A percentile compares a stretch with the other conserved stretches of the same genome.
Conservation (phyloP, 805 yeast genomes). For the Saccharomycopsis amapae region DNA sequence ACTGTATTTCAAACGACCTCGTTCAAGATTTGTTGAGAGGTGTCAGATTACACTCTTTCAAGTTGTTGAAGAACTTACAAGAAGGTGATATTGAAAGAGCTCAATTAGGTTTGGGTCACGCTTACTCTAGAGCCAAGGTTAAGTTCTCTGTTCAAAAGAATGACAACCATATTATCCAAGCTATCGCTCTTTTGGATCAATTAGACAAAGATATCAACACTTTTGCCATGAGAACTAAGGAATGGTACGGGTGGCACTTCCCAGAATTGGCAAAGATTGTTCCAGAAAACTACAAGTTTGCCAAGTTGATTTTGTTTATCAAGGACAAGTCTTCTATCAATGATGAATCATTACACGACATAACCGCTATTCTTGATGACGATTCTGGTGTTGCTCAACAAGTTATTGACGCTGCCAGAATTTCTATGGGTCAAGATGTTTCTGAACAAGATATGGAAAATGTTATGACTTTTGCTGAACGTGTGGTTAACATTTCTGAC, state of each 20-base stretch:
- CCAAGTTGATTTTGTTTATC: conserved; percentile 73
- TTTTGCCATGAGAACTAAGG: conserved; percentile 94
- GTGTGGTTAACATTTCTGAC: conserved; percentile 87
- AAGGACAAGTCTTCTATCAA: conserved; percentile 79
- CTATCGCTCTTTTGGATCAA: conserved; percentile 94
- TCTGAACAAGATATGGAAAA: conserved; percentile 92
- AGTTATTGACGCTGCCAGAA: conserved; percentile 89
- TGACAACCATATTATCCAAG: conserved; percentile 98
- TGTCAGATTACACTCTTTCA: conserved; percentile 81
- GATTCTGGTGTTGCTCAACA: conserved; percentile 89
- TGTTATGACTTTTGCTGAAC: conserved; percentile 83
- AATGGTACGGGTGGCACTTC: conserved; percentile 99
- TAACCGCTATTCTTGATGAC: conserved; percentile 79
- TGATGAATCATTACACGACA: conserved; percentile 79
- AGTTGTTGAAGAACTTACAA: conserved; percentile 84
- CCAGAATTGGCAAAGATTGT: conserved; percentile 92
- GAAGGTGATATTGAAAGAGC: conserved; percentile 96
- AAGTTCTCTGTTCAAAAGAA: conserved; percentile 98
- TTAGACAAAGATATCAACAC: conserved; percentile 97
- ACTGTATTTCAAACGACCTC: conserved; percentile 83
- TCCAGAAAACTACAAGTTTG: conserved; percentile 81
- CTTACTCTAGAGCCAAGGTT: conserved; percentile 97
- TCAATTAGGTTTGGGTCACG: conserved; percentile 97
- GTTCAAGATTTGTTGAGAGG: conserved; percentile 96
- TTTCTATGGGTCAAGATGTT: conserved; percentile 98